Base-by-base conservation (phyloP, 2,329 filamentous ascomycete genomes). In the Clonostachys rhizophaga region DNA sequence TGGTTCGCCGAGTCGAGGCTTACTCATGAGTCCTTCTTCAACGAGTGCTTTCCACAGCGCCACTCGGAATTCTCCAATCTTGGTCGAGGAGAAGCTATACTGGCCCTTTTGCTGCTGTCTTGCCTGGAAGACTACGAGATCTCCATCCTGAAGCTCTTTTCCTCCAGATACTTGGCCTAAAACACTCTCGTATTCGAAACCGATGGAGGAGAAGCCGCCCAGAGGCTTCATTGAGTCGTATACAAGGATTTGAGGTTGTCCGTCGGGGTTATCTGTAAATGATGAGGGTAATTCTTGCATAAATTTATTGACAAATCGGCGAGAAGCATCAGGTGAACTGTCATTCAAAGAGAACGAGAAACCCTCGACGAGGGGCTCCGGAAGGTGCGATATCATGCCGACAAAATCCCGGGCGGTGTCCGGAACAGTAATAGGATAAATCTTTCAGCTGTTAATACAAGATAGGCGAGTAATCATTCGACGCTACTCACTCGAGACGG, bases 91-190 rank as follows among this genome's bases (percentile, higher is more conserved):
- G 3, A 55, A 54, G 42, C 58, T 63, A 47, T 68, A 66, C 39
- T 69, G 66, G 7, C 90, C 91, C 2, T 78, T 70, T 57, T 65
- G 76, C 43, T 83, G 74, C 45, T 80, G 71, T 3, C 92, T 85
- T 1, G 91, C 91, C 67, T 96, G 91, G 24, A 95, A 71, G 40
- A 96, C 68, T 40, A 96, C 71, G 2, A 96, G 68, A 51, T 96
- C 91, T 39, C 91, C 91, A 44, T 68, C 63, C 0, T 63, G 55
- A 7, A 79, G 53, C 20, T 75, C 71, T 54, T 84, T 78, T 1
- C 55, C 59, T 6, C 54, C 55, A 0, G 58, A 55, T 3, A 63
- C 49, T 10, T 59, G 52, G 6, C 61, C 55, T 4, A 69, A 43
- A 0, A 83, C 76, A 14, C 79, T 84, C 59, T 89, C 83, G 55